phyloP scores from a whole-genome alignment of 2,329 filamentous ascomycete species.

The Neoascochyta sp. region DNA sequence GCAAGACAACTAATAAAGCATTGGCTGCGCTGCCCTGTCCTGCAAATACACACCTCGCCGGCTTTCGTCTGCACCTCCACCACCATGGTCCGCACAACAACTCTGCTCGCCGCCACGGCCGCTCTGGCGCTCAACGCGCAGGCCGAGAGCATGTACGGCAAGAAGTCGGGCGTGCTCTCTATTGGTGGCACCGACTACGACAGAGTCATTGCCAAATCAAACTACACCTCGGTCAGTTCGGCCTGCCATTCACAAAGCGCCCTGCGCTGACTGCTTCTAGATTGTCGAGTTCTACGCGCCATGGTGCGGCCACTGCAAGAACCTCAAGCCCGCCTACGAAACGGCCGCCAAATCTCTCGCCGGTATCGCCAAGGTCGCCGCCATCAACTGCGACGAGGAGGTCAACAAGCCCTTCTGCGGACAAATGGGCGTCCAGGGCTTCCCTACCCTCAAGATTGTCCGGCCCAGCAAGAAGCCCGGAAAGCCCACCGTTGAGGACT shows the following conservation, averaged over 20 bases:
- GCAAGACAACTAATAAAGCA: conserved; percentile 10
- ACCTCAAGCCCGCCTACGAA: conserved; percentile 91
- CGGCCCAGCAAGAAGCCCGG: conserved; percentile 76
- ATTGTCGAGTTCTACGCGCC: conserved; percentile 77
- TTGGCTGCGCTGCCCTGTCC: conserved; percentile 9
- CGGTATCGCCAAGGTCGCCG: conserved; percentile 91
- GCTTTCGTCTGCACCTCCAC: conserved; percentile 3
- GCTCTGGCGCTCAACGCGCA: conserved; percentile 64
- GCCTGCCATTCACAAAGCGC: not conserved
- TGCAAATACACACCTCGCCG: conserved; percentile 1
- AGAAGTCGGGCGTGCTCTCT: conserved; percentile 82
- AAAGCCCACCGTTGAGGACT: conserved; percentile 82
- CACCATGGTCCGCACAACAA: conserved; percentile 36
- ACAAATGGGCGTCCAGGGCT: conserved; percentile 83
- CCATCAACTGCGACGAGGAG: conserved; percentile 92
- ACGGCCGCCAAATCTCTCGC: conserved; percentile 84
- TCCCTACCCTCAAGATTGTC: conserved; percentile 93
- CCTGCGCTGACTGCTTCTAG: conserved; percentile 15
- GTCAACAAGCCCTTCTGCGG: conserved; percentile 85
- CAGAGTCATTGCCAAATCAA: conserved; percentile 78
- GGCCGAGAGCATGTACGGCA: conserved; percentile 74
- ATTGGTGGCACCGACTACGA: conserved; percentile 76
- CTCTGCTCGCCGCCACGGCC: conserved; percentile 52
- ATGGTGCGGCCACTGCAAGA: conserved; percentile 97
- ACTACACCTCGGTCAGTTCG: conserved; percentile 76